phyloP scores from a whole-genome alignment of 1,284 basidiomycete genomes.

The Mrakiaceae sp. region DNA sequence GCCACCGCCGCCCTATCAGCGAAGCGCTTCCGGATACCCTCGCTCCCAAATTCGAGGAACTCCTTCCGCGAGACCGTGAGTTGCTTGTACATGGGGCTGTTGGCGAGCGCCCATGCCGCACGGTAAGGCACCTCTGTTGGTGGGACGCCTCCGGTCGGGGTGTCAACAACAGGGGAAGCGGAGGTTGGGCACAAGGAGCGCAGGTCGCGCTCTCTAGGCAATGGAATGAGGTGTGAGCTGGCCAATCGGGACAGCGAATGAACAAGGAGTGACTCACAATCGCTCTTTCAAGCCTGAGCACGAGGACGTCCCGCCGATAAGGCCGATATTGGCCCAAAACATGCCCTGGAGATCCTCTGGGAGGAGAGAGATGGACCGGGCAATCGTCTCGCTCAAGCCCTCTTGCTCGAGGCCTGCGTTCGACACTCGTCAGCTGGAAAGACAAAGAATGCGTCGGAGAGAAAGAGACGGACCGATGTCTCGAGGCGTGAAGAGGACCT shows the following conservation, averaged over 20 bases:
- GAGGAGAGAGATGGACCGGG: constrained; percentile 57
- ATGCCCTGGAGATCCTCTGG: constrained; percentile 70
- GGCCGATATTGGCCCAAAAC: constrained; percentile 86
- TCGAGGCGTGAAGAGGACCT: constrained; percentile 75
- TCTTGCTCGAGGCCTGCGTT: constrained; percentile 62
- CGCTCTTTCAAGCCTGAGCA: no score
- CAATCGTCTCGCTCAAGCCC: constrained; percentile 64
- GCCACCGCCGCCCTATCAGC: no score
- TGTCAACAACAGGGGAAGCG: no score
- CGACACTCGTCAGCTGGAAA: background rate
- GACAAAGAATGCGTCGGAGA: background rate
- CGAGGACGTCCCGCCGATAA: constrained; percentile 58
- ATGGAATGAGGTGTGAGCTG: no score
- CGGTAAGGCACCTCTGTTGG: no score
- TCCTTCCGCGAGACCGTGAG: constrained; percentile 55
- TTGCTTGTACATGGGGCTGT: no score
- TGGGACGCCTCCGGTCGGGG: no score
- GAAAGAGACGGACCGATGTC: constrained; percentile 57
- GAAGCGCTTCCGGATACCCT: constrained; percentile 31
- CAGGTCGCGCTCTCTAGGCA: no score
- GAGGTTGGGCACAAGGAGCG: no score
- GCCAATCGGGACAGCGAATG: no score
- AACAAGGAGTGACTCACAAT: no score
- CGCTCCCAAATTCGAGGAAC: constrained; percentile 68
- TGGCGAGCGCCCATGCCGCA: no score